Base-by-base conservation (phyloP, 2,329 filamentous ascomycete species). In the Fusarium torreyae region DNA sequence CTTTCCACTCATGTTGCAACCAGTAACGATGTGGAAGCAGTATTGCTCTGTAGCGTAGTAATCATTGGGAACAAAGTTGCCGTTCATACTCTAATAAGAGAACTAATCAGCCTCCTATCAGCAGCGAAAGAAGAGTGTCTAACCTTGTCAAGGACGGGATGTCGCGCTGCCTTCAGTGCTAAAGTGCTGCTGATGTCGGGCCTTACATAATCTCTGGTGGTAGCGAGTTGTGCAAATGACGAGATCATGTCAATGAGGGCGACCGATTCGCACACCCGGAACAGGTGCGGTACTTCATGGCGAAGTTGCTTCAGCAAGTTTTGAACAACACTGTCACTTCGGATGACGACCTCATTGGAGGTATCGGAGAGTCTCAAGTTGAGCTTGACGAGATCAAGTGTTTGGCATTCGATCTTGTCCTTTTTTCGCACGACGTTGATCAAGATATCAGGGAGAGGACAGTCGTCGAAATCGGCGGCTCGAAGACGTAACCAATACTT, bases 1-100 rank as follows among this genome's bases (percentile, higher is more conserved):
- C 78, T 98, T 99, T 1, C 94, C 96, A 72, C 94, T 97, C 96
- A 99, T 99, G 74, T 99, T 99, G 77, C 93, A 97, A 5, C 96
- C 95, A 0, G 95, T 98, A 67, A 99, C 91, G 65, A 98, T 92
- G 70, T 98, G 94, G 74, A 98, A 97, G 2, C 94, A 89, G 36
- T 90, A 89, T 63, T 95, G 90, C 34, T 91, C 86, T 0, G 91
- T 92, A 4, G 93, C 91, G 74, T 94, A 98, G 28, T 94, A 92
- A 74, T 98, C 94, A 68, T 98, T 98, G 0, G 96, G 92, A 5
- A 98, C 84, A 75, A 92, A 97, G 22, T 87, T 89, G 45, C 86
- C 86, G 1, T 83, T 81, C 69, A 93, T 89, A 3, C 90, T 87
- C 82, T 88, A 50, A 1, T 28, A 17, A 1, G 18, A 3, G 20